Evolutionary conservation across 2,329 filamentous ascomycete genomes (phyloP).

Genomic region (Delphinella strobiligena): DNA sequence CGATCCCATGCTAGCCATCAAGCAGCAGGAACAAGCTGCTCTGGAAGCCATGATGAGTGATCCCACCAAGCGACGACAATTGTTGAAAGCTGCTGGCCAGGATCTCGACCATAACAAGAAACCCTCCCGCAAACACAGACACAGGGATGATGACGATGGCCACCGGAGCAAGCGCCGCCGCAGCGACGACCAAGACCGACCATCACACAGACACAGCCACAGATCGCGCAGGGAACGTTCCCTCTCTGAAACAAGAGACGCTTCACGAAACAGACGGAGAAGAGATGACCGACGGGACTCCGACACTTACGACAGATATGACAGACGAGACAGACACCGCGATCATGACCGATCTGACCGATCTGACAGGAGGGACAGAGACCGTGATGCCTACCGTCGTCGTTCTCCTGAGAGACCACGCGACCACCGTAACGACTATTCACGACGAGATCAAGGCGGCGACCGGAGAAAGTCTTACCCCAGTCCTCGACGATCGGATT

Average conservation of each 20-base stretch:
- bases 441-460: slow-evolving; percentile 6
- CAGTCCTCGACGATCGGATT: slow-evolving; percentile 7
- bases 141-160: slow-evolving; percentile 19
- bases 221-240: too few relatives aligned
- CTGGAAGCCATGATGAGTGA: slow-evolving; percentile 61
- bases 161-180: slow-evolving; percentile 20
- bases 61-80: slow-evolving; percentile 52
- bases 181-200: slow-evolving; percentile 21
- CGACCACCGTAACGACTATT: background rate
- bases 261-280: slow-evolving; percentile 16
- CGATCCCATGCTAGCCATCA: slow-evolving; percentile 86
- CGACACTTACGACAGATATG: too few relatives aligned
- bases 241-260: slow-evolving; percentile 1
- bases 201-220: slow-evolving; percentile 17
- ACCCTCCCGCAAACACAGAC: slow-evolving; percentile 18
- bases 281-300: slow-evolving; percentile 27
- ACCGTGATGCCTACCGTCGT: slow-evolving; percentile 21
- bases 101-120: slow-evolving; percentile 17
- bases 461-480: slow-evolving; percentile 6
- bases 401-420: slow-evolving; percentile 18
- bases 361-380: slow-evolving; percentile 13
- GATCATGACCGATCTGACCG: slow-evolving; percentile 12
- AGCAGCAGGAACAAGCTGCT: slow-evolving; percentile 58
- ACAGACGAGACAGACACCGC: slow-evolving; percentile 22
- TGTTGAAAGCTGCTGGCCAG: slow-evolving; percentile 42